Evolutionary conservation across 2,329 filamentous ascomycete genomes (phyloP).

Genomic region (Aspergillus fischeri): DNA sequence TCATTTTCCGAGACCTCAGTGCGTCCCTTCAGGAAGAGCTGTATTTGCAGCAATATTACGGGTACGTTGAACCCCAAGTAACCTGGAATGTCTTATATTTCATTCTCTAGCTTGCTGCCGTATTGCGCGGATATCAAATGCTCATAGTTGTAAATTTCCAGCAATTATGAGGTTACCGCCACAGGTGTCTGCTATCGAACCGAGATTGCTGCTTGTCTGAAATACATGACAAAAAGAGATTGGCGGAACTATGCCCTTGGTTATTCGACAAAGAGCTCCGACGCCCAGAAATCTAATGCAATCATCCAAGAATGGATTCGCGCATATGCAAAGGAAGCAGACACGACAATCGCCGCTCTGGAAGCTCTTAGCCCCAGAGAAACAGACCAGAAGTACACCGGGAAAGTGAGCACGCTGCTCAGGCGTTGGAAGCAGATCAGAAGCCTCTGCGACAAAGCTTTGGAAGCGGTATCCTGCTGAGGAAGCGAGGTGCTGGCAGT

Average conservation of each 20-base stretch:
- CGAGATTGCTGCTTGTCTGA: constrained; percentile 39
- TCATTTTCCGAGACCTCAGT: constrained; percentile 33
- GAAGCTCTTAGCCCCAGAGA: constrained; percentile 4
- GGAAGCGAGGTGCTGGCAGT: not conserved
- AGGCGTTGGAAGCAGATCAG: constrained; percentile 40
- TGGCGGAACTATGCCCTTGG: constrained; percentile 41
- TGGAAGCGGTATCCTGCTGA: constrained; percentile 18
- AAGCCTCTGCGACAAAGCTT: constrained; percentile 27
- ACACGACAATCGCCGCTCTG: constrained; percentile 23
- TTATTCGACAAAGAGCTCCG: constrained; percentile 26
- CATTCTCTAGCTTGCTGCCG: not conserved
- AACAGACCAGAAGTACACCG: constrained; percentile 11
- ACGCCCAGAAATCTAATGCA: constrained; percentile 26
- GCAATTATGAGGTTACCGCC: constrained; percentile 39
- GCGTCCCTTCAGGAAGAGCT: constrained; percentile 30
- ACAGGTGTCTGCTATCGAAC: constrained; percentile 41
- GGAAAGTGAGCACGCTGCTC: constrained; percentile 25
- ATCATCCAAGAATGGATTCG: constrained; percentile 36
- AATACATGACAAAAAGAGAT: constrained; percentile 35
- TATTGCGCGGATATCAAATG: not conserved
- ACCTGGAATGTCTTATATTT: not conserved
- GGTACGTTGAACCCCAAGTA: constrained; percentile 22
- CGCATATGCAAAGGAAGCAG: constrained; percentile 33
- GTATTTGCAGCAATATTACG: constrained; percentile 35
- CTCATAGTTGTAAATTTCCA: constrained; percentile 10